Percentiles rank a stretch among this genome's conserved stretches.
Conservation (phyloP, 2,329 filamentous ascomycete species). For the Chrysoporthe cubensis region DNA sequence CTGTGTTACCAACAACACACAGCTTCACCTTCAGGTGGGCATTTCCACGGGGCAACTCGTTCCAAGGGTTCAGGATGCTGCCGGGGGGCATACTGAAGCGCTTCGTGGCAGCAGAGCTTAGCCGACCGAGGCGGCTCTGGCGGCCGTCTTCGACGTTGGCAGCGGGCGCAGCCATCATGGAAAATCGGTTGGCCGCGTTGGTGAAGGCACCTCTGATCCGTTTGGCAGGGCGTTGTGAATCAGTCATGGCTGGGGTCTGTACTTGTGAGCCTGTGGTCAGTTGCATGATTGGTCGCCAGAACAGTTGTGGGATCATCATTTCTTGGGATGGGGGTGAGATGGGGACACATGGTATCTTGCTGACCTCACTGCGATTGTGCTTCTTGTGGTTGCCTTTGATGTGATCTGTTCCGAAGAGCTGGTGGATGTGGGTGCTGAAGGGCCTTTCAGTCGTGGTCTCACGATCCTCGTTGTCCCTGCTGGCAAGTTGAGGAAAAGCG, state of each 20-base stretch:
- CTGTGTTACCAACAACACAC: not conserved
- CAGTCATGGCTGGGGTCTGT: constrained; percentile 10
- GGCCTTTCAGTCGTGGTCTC: not conserved
- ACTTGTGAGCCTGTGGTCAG: not conserved
- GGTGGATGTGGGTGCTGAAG: not conserved
- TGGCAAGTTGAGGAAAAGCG: not conserved
- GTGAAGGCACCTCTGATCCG: constrained; percentile 10
- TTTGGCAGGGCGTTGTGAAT: constrained; percentile 8
- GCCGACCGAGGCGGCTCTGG: constrained; percentile 17
- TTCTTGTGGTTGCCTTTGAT: constrained; percentile 6
- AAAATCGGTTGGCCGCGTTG: constrained; percentile 15
- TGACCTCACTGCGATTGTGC: constrained; percentile 8
- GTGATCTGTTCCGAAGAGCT: not conserved
- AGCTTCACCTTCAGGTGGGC: constrained; percentile 1
- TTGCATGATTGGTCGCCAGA: not conserved
- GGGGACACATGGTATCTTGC: not conserved
- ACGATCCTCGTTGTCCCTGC: not conserved
- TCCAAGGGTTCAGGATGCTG: not conserved
- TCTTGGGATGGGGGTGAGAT: not conserved
- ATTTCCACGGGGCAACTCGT: not conserved
- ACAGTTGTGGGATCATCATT: not conserved
- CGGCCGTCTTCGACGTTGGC: constrained; percentile 6
- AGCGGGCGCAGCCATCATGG: constrained; percentile 4
- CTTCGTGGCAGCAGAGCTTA: constrained; percentile 1
- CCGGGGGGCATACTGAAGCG: constrained; percentile 4